A percentile compares a stretch with the other conserved stretches of the same genome.
phyloP scores from a whole-genome alignment of 2,329 filamentous ascomycete species.

The Colletotrichum kahawae region DNA sequence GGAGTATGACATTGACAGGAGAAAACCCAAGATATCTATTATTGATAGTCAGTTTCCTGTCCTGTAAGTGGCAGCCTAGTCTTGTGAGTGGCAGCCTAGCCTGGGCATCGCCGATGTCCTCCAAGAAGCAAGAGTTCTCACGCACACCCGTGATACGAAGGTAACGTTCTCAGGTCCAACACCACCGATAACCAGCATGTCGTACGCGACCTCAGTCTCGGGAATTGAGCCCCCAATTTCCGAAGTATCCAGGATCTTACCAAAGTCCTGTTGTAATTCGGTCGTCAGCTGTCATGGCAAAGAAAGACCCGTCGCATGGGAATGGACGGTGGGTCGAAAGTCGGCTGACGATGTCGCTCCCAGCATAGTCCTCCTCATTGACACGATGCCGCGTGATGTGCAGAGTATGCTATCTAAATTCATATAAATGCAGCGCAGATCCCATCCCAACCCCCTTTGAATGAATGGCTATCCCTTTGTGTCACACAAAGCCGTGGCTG shows the following conservation, averaged over 20 bases:
- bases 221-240: background rate
- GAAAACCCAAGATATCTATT: background rate
- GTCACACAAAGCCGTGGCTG: background rate
- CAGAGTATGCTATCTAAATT: background rate
- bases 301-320: background rate
- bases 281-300: background rate
- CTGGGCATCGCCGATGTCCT: background rate
- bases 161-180: background rate
- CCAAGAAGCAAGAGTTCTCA: background rate
- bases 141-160: background rate
- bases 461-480: background rate
- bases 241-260: background rate
- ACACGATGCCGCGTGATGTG: background rate
- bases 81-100: background rate
- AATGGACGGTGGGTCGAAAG: background rate
- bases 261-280: background rate
- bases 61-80: background rate
- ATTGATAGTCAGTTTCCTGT: background rate
- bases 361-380: background rate
- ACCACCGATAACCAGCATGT: too few relatives aligned
- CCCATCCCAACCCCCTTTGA: background rate
- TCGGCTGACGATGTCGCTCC: background rate
- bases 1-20: background rate
- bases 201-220: too few relatives aligned
- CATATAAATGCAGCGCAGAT: background rate